Conservation (phyloP, 1,284 basidiomycete species). For the Leccinum pallidistipes region DNA sequence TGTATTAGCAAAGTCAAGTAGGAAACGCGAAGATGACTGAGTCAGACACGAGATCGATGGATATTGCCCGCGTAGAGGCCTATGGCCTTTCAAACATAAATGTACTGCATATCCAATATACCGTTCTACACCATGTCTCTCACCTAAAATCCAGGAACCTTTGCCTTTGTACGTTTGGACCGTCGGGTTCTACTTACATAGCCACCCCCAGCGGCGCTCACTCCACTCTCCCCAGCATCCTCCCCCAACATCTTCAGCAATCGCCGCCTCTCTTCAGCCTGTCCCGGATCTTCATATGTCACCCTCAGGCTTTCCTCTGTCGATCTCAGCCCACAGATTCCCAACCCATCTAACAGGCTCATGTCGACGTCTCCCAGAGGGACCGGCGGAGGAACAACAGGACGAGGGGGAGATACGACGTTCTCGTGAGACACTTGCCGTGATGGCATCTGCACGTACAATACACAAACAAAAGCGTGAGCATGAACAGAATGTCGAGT, state of each 20-base stretch:
- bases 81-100: not conserved
- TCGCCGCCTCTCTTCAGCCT: constrained; percentile 54
- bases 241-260: constrained; percentile 40
- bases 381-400: not conserved
- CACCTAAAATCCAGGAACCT: constrained; percentile 10
- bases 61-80: not conserved
- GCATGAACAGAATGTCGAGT: not conserved
- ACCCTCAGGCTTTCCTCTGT: constrained; percentile 52
- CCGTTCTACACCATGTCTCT: not conserved
- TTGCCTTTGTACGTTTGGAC: constrained; percentile 18
- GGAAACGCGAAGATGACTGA: not conserved
- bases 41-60: not conserved
- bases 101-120: constrained; percentile 20
- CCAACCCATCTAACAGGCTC: constrained; percentile 31
- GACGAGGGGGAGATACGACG: constrained; percentile 19
- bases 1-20: not conserved
- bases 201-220: not conserved
- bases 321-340: constrained; percentile 6
- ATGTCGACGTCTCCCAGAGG: constrained; percentile 28
- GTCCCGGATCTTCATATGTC: constrained; percentile 66
- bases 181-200: constrained; percentile 11
- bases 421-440: constrained; percentile 38
- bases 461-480: not conserved
- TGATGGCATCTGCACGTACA: constrained; percentile 33
- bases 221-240: constrained; percentile 9